Conservation (phyloP, 352 stramenopile species). For the Globisporangium barbulae region DNA sequence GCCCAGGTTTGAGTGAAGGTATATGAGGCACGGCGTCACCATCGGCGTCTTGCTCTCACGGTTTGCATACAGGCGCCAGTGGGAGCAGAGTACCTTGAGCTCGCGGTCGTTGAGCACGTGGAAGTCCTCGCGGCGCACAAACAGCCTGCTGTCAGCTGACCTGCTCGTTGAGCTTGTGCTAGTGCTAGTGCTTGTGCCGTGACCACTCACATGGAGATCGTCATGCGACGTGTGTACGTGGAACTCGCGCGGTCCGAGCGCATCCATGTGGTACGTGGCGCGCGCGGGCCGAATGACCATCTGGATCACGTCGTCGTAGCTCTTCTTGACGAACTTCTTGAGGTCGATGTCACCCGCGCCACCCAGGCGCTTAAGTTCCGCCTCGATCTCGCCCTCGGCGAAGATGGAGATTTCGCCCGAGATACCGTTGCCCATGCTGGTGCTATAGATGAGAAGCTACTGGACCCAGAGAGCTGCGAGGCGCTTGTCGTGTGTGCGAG, state of each 20-base stretch:
- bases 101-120: constrained; percentile 68
- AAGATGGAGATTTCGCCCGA: constrained; percentile 83
- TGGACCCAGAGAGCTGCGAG: not conserved
- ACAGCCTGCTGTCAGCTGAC: constrained; percentile 6
- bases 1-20: constrained; percentile 83
- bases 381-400: constrained; percentile 71
- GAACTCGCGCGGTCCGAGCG: constrained; percentile 55
- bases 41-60: constrained; percentile 18
- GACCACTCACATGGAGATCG: constrained; percentile 4
- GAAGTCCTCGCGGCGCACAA: constrained; percentile 50
- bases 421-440: constrained; percentile 65
- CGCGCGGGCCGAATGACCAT: constrained; percentile 72
- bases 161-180: constrained; percentile 1
- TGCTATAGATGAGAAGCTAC: not conserved
- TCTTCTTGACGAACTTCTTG: constrained; percentile 68
- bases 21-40: constrained; percentile 59
- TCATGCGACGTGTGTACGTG: constrained; percentile 18
- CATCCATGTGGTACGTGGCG: constrained; percentile 41
- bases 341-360: constrained; percentile 65
- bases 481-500: not conserved
- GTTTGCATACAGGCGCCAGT: constrained; percentile 62
- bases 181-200: constrained; percentile 14
- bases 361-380: constrained; percentile 59
- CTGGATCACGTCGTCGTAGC: constrained; percentile 75
- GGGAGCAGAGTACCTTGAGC: constrained; percentile 61